phyloP scores from a whole-genome alignment of 2,329 filamentous ascomycete species.

The Sphaerulina musiva region DNA sequence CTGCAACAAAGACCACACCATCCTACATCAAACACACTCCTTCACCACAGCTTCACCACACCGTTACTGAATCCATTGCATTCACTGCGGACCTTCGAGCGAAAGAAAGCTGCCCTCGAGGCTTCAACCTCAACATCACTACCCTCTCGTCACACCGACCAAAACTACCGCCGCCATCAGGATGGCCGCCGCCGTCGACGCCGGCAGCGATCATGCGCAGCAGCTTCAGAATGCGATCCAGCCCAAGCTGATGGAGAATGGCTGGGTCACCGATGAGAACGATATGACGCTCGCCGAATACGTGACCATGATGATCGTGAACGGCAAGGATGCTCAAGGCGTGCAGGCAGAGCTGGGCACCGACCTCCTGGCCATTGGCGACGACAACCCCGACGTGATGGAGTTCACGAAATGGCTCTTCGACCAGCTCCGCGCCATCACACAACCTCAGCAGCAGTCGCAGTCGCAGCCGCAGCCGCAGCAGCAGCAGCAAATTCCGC shows the following conservation, averaged over 20 bases:
- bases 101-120: background rate
- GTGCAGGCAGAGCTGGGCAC: constrained; percentile 81
- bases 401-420: constrained; percentile 94
- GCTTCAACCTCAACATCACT: constrained; percentile 1
- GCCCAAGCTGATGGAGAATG: constrained; percentile 84
- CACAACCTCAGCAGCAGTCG: constrained; percentile 35
- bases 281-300: constrained; percentile 88
- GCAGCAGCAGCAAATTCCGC: constrained; percentile 17
- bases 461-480: constrained; percentile 6
- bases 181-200: constrained; percentile 54
- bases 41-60: background rate
- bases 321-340: constrained; percentile 86
- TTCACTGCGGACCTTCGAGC: constrained; percentile 1
- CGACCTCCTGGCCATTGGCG: constrained; percentile 73
- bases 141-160: constrained; percentile 2
- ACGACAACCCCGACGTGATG: constrained; percentile 73
- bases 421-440: constrained; percentile 66
- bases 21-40: no score
- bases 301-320: constrained; percentile 93
- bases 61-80: background rate
- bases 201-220: constrained; percentile 76
- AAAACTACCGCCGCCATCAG: constrained; percentile 44
- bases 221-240: constrained; percentile 77
- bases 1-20: background rate
- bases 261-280: constrained; percentile 77